Evolutionary conservation across 371 early-diverging fungal species (phyloP).

Genomic region (Mortierella sp.): DNA sequence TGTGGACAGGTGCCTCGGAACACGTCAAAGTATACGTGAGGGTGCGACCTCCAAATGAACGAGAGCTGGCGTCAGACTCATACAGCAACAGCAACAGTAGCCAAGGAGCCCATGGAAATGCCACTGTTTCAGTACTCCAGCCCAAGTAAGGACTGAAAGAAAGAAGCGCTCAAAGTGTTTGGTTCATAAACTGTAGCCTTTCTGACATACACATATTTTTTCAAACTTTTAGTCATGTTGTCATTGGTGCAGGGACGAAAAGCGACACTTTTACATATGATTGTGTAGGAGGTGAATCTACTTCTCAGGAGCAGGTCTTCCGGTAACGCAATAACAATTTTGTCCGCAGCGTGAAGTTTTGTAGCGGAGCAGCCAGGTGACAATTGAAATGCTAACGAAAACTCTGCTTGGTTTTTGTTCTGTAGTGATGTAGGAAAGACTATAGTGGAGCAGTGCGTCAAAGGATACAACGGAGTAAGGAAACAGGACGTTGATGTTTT

Average conservation of each 20-base stretch:
- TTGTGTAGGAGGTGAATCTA: slow-evolving; percentile 64
- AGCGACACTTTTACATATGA: slow-evolving; percentile 70
- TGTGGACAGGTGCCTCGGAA: slow-evolving; percentile 46
- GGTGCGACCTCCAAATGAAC: slow-evolving; percentile 55
- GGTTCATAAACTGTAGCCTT: neutral
- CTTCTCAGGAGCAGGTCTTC: slow-evolving; percentile 63
- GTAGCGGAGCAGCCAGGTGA: neutral
- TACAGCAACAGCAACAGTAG: slow-evolving; percentile 20
- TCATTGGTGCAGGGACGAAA: slow-evolving; percentile 50
- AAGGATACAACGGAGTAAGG: slow-evolving; percentile 82
- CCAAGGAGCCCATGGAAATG: slow-evolving; percentile 28
- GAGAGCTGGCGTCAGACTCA: slow-evolving; percentile 42
- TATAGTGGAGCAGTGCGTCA: slow-evolving; percentile 80
- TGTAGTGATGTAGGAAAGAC: slow-evolving; percentile 67
- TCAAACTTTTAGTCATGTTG: slow-evolving; percentile 24
- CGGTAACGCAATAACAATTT: slow-evolving; percentile 20
- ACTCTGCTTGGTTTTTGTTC: neutral
- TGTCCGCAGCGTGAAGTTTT: slow-evolving; percentile 2
- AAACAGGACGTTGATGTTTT: neutral
- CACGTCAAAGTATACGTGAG: slow-evolving; percentile 55
- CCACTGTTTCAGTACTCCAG: slow-evolving; percentile 25
- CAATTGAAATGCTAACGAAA: neutral
- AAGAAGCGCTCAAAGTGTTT: neutral
- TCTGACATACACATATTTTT: neutral
- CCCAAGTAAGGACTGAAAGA: slow-evolving; percentile 31